Evolutionary conservation across 2,329 filamentous ascomycete genomes (phyloP).

Genomic region (Trichoderma polysporum): DNA sequence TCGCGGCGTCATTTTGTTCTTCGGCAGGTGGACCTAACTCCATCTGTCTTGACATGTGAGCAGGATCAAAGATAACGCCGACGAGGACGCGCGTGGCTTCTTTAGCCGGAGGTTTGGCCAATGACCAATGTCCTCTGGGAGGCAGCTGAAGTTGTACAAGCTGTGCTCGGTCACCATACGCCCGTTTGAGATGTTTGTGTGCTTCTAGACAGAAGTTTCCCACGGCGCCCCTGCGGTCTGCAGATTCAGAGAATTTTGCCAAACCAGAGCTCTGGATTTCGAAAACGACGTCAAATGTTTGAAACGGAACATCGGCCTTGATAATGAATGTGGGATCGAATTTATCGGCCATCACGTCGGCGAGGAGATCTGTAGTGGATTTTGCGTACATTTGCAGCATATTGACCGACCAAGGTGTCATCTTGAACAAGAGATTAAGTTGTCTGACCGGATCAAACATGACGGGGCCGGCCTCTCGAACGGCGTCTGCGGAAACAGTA

Average conservation of each 20-base stretch:
- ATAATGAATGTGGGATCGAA: slow-evolving; percentile 84
- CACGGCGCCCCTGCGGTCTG: slow-evolving; percentile 44
- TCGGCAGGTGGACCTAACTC: slow-evolving; percentile 88
- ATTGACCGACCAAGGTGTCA: slow-evolving; percentile 79
- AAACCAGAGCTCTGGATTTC: slow-evolving; percentile 37
- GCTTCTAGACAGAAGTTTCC: slow-evolving; percentile 56
- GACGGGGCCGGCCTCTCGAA: slow-evolving; percentile 58
- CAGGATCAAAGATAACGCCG: slow-evolving; percentile 70
- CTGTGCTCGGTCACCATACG: slow-evolving; percentile 71
- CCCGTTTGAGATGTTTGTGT: slow-evolving; percentile 64
- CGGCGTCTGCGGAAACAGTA: slow-evolving; percentile 34
- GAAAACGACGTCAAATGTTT: slow-evolving; percentile 54
- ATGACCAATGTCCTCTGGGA: slow-evolving; percentile 33
- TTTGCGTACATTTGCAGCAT: slow-evolving; percentile 72
- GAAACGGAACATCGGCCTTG: slow-evolving; percentile 53
- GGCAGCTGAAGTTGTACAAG: slow-evolving; percentile 60
- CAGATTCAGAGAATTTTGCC: slow-evolving; percentile 29
- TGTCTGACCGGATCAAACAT: slow-evolving; percentile 74
- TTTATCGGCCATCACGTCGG: slow-evolving; percentile 71
- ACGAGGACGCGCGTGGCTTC: slow-evolving; percentile 51
- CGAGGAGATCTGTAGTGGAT: slow-evolving; percentile 71
- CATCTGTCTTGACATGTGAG: slow-evolving; percentile 71
- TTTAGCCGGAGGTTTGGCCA: slow-evolving; percentile 26
- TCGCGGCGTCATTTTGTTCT: slow-evolving; percentile 75
- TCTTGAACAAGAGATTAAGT: slow-evolving; percentile 86